Conservation (phyloP, 1,139 yeast species). For the Yamadazyma dushanensis region DNA sequence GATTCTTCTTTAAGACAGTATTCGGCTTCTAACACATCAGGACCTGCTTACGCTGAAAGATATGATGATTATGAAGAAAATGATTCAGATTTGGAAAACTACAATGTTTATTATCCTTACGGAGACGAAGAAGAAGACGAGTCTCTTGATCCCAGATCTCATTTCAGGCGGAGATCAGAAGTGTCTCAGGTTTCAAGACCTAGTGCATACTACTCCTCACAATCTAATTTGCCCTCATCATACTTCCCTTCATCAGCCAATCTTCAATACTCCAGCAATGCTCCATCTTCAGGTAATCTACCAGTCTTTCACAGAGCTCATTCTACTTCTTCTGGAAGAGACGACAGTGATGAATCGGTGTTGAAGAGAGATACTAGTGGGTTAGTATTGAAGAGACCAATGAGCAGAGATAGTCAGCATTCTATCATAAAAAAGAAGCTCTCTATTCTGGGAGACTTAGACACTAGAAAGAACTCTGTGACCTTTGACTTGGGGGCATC, state of each 20-base stretch:
- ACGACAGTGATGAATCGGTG: constrained; percentile 8
- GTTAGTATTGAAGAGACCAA: neutral
- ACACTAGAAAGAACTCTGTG: constrained; percentile 1
- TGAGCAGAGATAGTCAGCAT: constrained; percentile 1
- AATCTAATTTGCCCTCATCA: constrained; percentile 1
- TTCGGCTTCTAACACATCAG: constrained; percentile 1
- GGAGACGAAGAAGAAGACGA: neutral
- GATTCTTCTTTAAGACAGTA: neutral
- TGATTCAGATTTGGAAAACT: neutral
- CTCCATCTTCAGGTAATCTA: neutral
- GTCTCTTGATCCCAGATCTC: constrained; percentile 1
- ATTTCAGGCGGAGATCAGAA: constrained; percentile 4
- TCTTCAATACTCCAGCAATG: neutral
- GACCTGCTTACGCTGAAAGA: neutral
- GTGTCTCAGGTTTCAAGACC: constrained; percentile 2
- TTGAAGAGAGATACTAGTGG: neutral
- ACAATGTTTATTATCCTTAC: neutral
- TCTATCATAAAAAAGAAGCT: constrained; percentile 3
- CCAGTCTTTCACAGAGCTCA: neutral
- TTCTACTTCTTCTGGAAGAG: neutral
- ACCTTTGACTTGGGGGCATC: constrained; percentile 4
- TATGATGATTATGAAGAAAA: neutral
- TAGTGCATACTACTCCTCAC: constrained; percentile 2
- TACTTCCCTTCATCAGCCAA: neutral
- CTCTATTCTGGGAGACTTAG: constrained; percentile 5